Base-by-base conservation (phyloP, 345 rosid species). In the Draba incana region DNA sequence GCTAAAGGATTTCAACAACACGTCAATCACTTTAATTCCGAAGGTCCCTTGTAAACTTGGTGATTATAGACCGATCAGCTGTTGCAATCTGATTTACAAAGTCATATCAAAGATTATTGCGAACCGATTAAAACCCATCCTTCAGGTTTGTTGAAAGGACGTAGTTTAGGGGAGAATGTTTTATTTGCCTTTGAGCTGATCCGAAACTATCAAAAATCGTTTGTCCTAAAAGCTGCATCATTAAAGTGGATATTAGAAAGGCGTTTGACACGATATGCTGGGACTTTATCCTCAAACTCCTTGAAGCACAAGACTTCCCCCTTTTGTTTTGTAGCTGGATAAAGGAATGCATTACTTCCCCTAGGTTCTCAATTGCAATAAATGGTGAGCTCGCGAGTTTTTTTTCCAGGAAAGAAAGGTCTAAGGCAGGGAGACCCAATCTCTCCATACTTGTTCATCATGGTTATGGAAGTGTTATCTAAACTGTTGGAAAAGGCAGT, bases 121-220 rank as follows among this genome's bases (percentile, higher is more conserved):
- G 0, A 58, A 38, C 0, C 1, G 63, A 0, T 1, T 58, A 0
- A 58, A 41, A 0, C 46, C 15, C 0, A 0, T 38, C 0, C 28
- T 59, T 0, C 6, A n/a, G 2, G 0, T 2, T 0, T 59, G 15
- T 5, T 12, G 1, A 35, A 38, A 4, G 30, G 46, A 0, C 9
- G 47, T 0, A 7, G 12, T 3, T 7, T 57, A 0, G 8, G 23
- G 0, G 63, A 57, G 16, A 33, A 57, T 38, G 30, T 57, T 0
- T 4, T 41, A 0, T 8, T 38, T 0, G 63, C 63, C 1, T 20
- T 8, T 0, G 14, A 58, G 0, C 28, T 58, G 0, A 39, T 38
- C 2, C 8, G 15, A 0, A 37, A 20, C 1, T 20, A 39, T 10
- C 14, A 20, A 0, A 37, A n/a, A n/a, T n/a, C n/a, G n/a, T n/a